Conservation (phyloP, 768 basidiomycete genomes). For the Pleurotus tuber-regium region DNA sequence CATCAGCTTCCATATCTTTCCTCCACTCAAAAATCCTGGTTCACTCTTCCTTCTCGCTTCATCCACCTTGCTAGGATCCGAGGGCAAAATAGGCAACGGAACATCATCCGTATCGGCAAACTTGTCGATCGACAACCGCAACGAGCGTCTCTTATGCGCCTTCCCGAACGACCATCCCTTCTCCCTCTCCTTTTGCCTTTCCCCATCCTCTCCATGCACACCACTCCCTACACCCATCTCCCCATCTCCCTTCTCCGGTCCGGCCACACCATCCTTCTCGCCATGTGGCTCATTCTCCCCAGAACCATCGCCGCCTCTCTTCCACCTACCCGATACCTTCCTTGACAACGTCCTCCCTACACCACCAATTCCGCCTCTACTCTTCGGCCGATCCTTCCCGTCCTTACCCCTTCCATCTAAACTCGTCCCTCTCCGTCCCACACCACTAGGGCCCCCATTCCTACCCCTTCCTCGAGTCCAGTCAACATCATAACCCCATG, state of each 20-base stretch:
- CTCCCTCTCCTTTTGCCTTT: constrained; percentile 15
- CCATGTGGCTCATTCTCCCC: background rate
- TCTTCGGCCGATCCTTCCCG: constrained; percentile 12
- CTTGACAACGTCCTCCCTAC: constrained; percentile 26
- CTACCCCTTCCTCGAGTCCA: constrained; percentile 4
- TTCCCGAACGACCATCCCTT: constrained; percentile 16
- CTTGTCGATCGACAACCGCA: constrained; percentile 33
- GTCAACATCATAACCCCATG: constrained; percentile 22
- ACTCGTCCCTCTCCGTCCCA: constrained; percentile 10
- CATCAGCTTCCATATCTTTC: constrained; percentile 65
- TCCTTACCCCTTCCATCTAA: constrained; percentile 1
- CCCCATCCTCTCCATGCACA: constrained; percentile 10
- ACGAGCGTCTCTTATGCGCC: constrained; percentile 22
- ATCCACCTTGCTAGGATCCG: background rate
- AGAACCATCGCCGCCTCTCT: constrained; percentile 9
- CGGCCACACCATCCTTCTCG: background rate
- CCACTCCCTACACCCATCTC: constrained; percentile 8
- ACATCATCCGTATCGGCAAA: constrained; percentile 15
- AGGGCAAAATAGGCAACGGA: background rate
- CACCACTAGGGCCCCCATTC: constrained; percentile 5
- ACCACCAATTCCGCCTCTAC: constrained; percentile 8
- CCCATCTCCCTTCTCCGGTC: constrained; percentile 16
- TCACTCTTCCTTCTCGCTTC: constrained; percentile 4
- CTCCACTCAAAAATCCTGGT: constrained; percentile 18
- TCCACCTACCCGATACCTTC: constrained; percentile 35